Percentiles rank a stretch among this genome's conserved stretches.
phyloP scores from a whole-genome alignment of 306 rosid species.

The Castanopsis chinensis region DNA sequence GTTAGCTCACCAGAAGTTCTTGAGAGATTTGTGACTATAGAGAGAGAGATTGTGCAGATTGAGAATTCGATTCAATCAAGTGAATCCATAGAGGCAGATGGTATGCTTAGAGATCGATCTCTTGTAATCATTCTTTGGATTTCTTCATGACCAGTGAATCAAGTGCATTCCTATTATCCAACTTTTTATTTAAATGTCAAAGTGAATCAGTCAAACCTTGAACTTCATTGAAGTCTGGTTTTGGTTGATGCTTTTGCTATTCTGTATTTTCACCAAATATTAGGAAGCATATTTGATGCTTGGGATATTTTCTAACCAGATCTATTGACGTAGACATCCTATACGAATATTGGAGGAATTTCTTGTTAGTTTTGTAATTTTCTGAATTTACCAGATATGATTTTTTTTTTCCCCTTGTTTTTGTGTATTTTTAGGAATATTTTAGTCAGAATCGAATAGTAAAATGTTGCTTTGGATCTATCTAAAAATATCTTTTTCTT shows the following conservation, averaged over 20 bases:
- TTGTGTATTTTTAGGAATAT: too few species aligned
- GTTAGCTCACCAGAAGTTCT: constrained; percentile 89
- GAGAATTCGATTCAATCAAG: constrained; percentile 70
- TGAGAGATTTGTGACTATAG: constrained; percentile 92
- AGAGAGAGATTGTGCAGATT: constrained; percentile 89
- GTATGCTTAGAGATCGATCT: constrained; percentile 37
- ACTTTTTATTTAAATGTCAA: neutral
- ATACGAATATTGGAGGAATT: too few species aligned
- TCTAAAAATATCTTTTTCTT: too few species aligned
- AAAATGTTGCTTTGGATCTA: too few species aligned
- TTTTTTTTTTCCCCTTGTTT: too few species aligned
- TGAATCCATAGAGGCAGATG: constrained; percentile 65
- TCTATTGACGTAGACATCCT: neutral
- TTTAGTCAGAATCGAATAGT: too few species aligned
- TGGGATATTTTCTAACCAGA: neutral
- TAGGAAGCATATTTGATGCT: neutral
- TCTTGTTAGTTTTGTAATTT: too few species aligned
- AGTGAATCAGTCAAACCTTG: neutral
- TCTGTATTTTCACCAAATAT: neutral
- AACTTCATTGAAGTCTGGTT: neutral
- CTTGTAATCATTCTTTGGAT: neutral
- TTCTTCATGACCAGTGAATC: neutral
- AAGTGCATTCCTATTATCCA: neutral
- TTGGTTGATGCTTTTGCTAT: neutral
- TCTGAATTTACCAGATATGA: too few species aligned